Evolutionary conservation across 257 asterid species (phyloP), one percentile per base, ranked within the genome.

Genomic region (Osmanthus fragrans): DNA sequence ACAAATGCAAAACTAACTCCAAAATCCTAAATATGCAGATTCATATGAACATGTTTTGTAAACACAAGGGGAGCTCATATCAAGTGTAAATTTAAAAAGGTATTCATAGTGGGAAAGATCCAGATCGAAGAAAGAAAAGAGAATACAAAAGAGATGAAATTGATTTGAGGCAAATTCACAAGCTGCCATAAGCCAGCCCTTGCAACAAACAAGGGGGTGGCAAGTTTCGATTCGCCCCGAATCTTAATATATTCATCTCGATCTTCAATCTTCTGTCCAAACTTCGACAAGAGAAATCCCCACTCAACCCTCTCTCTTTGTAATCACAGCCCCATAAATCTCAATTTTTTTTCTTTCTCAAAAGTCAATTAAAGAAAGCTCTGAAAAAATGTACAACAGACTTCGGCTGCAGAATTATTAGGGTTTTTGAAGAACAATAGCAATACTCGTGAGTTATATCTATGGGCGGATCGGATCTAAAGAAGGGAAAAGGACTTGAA

Each of bases 271-370:
- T 47, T 16, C 56, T 47, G 21, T 47, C 7, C 56, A 47, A 47
- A 7, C 56, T 65, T 72, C 51, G 70, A 76, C 23, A 13, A 34
- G 72, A 67, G 63, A 63, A 73, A 71, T 6, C 5, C 86, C 80
- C 84, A 80, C 87, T 84, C 87, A 63, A 84, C 47, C 87, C 87
- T 84, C 87, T 83, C 87, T 80, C 87, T 84, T 84, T 84, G 23
- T 80, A 84, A 84, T 84, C 87, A 84, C 47, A 13, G 87, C 87
- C 84, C 71, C 71, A 3, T 2, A 21, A 1, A 58, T 58, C 66
- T 58, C 12, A 58, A 19, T n/a, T 21, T 0, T 54, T 54, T 51
- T n/a, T 3, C 11, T 51, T n/a, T 3, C 11, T n/a, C 13, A 9
- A 21, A n/a, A 58, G 10, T 2, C 2, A 1, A 21, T 21, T 1